Base-by-base conservation (phyloP, 768 basidiomycete genomes). In the Lactifluus rugatus region DNA sequence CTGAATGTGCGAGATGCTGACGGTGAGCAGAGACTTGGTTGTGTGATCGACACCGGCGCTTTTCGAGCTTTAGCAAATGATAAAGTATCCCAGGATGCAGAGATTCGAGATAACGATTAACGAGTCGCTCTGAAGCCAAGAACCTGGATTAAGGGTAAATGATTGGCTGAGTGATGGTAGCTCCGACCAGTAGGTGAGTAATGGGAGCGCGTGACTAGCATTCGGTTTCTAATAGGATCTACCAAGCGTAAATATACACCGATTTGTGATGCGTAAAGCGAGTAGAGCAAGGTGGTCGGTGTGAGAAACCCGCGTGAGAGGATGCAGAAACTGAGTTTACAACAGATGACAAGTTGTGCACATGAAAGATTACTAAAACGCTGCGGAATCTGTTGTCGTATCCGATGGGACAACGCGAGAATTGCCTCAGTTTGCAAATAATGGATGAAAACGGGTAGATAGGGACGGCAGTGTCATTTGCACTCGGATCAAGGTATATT, bases 81-180 rank as follows among this genome's bases (percentile, higher is more conserved):
- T 28, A 41, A 23, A 41, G n/a, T 41, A n/a, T 10, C 44, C 25
- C 3, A 11, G n/a, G 10, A 34, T 37, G 3, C 17, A 17, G 17
- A 11, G 39, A 46, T 32, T 49, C 17, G 26, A 49, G 42, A 55
- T 50, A 53, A 46, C 48, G 46, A 54, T 54, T 44, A 28, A 39
- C 28, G 9, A 26, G 11, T 16, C 28, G 1, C 28, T 31, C 28
- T 23, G 41, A 49, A 34, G 48, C 58, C 58, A 42, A 39, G 53
- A 45, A 39, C 58, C 58, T 55, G 58, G 53, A 49, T 42, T 32
- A 11, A 54, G 48, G 48, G 53, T 21, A 46, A 55, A 6, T 55
- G 48, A 54, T 28, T 58, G 45, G 31, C 11, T 32, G 21, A 26
- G 39, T 48, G 36, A 48, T 21, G 17, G 47, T 39, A n/a, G 36